Conservation (phyloP, 2,329 filamentous ascomycete genomes). For the Sporothrix mexicana region DNA sequence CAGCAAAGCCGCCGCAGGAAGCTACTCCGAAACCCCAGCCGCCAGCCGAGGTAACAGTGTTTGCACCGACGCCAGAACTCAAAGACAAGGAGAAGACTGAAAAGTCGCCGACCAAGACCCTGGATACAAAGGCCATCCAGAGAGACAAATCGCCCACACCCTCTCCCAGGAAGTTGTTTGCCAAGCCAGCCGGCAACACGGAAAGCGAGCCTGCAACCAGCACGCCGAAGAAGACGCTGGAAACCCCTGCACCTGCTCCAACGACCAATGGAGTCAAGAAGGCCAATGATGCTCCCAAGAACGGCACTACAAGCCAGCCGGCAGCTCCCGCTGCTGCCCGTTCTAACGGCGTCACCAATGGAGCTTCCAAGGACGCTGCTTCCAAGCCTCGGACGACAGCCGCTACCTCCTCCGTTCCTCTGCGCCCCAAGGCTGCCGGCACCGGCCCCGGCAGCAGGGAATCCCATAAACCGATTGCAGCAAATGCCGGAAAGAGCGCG, state of each 20-base stretch:
- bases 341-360: neutral
- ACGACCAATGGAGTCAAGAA: neutral
- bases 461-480: constrained; percentile 3
- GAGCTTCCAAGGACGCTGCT: neutral
- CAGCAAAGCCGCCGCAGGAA: neutral
- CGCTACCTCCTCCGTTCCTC: neutral
- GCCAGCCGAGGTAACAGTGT: neutral
- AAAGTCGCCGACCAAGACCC: neutral
- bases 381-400: neutral
- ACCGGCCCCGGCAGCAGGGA: neutral
- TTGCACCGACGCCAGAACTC: constrained; percentile 6
- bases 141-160: constrained; percentile 20
- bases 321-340: neutral
- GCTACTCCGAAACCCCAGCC: constrained; percentile 7
- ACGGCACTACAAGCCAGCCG: neutral
- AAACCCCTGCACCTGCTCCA: neutral
- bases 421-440: constrained; percentile 7
- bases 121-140: neutral
- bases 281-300: neutral
- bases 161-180: constrained; percentile 21
- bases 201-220: constrained; percentile 8
- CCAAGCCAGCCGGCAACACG: neutral
- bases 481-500: constrained; percentile 25
- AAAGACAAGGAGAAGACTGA: neutral
- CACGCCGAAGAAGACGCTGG: constrained; percentile 24